Base-by-base conservation (phyloP, 768 basidiomycete species). In the Phylloporus arenicola region DNA sequence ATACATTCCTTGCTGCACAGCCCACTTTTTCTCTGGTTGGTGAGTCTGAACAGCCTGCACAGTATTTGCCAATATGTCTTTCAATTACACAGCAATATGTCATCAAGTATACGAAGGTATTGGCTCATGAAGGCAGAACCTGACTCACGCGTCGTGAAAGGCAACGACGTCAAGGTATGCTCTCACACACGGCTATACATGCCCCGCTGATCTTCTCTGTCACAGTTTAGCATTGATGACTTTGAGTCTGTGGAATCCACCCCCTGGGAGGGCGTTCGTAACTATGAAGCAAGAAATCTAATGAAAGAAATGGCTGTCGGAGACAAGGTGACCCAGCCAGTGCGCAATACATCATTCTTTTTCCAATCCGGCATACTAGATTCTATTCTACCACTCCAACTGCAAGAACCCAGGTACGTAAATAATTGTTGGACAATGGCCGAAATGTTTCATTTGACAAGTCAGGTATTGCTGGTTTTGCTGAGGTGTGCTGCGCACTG, bases 41-140 rank as follows among this genome's bases (percentile, higher is more conserved):
- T 39, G 38, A 39, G 20, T 29, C 2, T 29, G 8, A 6, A 30
- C 29, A 30, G 9, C 11, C 10, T 30, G 25, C n/a, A 10, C 19
- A 16, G 33, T 6, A 24, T 24, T 24, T 24, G 33, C 33, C 31
- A 31, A 31, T n/a, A n/a, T n/a, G n/a, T n/a, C n/a, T n/a, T n/a
- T n/a, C n/a, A n/a, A n/a, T n/a, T n/a, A n/a, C n/a, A n/a, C 25
- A 25, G 25, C 25, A 25, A 22, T n/a, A 58, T 61, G 57, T 40
- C 38, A 25, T 19, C 41, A 43, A 16, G 33, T n/a, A 34, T 52
- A 3, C 53, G 8, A 42, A 70, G 60, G 31, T 58, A 64, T 56
- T 92, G 89, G 87, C 76, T 92, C 20, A 78, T 90, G 68, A 92
- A 92, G 67, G 90, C 90, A 4, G 90, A 92, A 64, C 90, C 90